Evolutionary conservation across 2,329 filamentous ascomycete species (phyloP).

Genomic region (Cladophialophora chaetospira): DNA sequence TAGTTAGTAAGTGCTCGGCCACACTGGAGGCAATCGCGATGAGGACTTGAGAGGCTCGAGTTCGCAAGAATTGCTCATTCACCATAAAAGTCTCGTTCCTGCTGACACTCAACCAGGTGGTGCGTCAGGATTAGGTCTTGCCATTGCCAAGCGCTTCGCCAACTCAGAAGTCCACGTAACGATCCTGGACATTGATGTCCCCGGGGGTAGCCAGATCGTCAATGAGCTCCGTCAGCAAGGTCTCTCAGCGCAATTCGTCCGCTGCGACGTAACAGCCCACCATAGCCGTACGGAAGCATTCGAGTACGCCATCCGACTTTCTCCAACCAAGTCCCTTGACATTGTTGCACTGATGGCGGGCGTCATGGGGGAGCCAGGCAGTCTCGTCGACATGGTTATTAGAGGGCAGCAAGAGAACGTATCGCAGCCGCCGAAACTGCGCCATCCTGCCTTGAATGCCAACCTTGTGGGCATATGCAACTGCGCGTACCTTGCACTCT

Average conservation of each 20-base stretch:
- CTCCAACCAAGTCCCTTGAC: slow-evolving; percentile 34
- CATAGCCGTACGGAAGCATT: slow-evolving; percentile 36
- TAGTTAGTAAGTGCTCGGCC: slow-evolving; percentile 14
- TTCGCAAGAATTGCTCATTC: no score
- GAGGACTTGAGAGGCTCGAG: neutral
- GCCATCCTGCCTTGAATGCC: slow-evolving; percentile 31
- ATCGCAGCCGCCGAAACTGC: slow-evolving; percentile 22
- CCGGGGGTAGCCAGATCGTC: neutral
- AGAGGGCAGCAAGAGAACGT: slow-evolving; percentile 2
- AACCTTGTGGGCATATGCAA: slow-evolving; percentile 36
- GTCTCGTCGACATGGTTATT: slow-evolving; percentile 17
- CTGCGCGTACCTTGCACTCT: slow-evolving; percentile 36
- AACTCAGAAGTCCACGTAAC: slow-evolving; percentile 46
- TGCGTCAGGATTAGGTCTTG: slow-evolving; percentile 43
- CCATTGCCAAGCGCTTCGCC: slow-evolving; percentile 41
- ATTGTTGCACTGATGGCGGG: slow-evolving; percentile 37
- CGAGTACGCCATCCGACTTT: slow-evolving; percentile 34
- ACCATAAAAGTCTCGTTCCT: no score
- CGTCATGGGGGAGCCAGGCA: slow-evolving; percentile 26
- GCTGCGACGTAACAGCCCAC: slow-evolving; percentile 36
- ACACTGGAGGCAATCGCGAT: neutral
- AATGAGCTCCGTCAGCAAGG: slow-evolving; percentile 1
- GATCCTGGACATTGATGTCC: slow-evolving; percentile 35
- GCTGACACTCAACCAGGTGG: slow-evolving; percentile 12
- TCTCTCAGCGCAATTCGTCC: slow-evolving; percentile 34